Conservation (phyloP, 768 basidiomycete genomes). For the Russula vinacea region DNA sequence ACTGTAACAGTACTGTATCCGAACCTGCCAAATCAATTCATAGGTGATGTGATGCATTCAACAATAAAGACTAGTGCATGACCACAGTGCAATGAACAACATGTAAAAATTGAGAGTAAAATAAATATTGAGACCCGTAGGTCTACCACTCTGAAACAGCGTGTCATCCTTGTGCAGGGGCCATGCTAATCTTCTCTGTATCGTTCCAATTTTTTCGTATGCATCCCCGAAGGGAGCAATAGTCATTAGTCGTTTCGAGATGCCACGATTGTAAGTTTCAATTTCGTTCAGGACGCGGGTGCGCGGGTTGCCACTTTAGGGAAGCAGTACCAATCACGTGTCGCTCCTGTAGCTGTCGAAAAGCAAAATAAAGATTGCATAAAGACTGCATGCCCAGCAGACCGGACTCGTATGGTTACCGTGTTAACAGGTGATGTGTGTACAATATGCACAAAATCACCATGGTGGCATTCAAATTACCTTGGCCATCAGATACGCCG, state of each 20-base stretch:
- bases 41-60: no score
- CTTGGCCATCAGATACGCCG: no score
- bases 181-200: constrained; percentile 99
- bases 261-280: background rate
- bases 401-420: no score
- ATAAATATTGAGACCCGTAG: constrained; percentile 46
- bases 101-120: background rate
- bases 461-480: no score
- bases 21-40: no score
- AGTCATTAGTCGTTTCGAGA: background rate
- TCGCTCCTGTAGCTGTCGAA: no score
- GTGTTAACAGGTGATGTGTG: no score
- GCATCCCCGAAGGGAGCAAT: constrained; percentile 76
- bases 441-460: no score
- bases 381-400: background rate
- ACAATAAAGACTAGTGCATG: no score
- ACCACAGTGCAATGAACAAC: no score
- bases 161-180: constrained; percentile 99
- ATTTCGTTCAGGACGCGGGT: constrained; percentile 12
- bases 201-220: constrained; percentile 99
- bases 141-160: constrained; percentile 89
- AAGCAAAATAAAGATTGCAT: no score
- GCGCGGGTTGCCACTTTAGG: background rate
- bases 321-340: background rate
- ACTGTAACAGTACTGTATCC: no score